These are phyloP conservation scores for Umbelopsis isabellina DNA, from an alignment of 192 early-diverging fungal species.

Conservation along the genomic window DNA sequence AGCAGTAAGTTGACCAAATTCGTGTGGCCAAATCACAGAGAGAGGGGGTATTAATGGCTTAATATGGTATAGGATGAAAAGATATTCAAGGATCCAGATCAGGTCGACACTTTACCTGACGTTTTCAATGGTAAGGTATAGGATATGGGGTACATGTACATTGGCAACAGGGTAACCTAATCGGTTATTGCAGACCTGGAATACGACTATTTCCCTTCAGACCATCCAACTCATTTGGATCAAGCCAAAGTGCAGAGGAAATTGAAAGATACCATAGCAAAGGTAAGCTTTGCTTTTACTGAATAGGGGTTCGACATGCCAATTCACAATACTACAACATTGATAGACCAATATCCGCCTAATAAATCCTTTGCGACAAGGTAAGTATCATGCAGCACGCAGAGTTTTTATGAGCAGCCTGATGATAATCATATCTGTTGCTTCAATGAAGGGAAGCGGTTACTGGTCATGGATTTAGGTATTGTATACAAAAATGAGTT, in stretches of 20 bases:
- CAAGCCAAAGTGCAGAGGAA: conserved; percentile 48
- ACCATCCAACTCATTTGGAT: conserved; percentile 44
- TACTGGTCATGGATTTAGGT: conserved; percentile 72
- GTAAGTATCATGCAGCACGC: not conserved
- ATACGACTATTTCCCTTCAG: conserved; percentile 52
- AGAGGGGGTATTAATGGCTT: too few species aligned
- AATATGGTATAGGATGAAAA: conserved; percentile 42
- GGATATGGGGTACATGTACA: not conserved
- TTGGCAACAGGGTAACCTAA: too few species aligned
- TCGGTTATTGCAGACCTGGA: conserved; percentile 44
- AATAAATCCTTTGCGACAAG: conserved; percentile 52
- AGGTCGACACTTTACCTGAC: conserved; percentile 46
- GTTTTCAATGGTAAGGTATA: conserved; percentile 45
- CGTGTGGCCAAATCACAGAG: not conserved
- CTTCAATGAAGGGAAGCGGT: conserved; percentile 52
- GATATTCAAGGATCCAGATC: conserved; percentile 53
- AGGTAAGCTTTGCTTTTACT: conserved; percentile 33
- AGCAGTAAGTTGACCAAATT: conserved; percentile 18
- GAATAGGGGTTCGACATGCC: too few species aligned
- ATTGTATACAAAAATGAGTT: not conserved
- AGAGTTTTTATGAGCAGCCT: not conserved
- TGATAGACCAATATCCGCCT: conserved; percentile 57
- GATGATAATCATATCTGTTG: not conserved
- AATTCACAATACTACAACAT: not conserved
- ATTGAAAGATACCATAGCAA: conserved; percentile 45